These are phyloP conservation scores for Candolleomyces aberdarensis DNA, from an alignment of 768 basidiomycete species.

Conservation along the genomic window DNA sequence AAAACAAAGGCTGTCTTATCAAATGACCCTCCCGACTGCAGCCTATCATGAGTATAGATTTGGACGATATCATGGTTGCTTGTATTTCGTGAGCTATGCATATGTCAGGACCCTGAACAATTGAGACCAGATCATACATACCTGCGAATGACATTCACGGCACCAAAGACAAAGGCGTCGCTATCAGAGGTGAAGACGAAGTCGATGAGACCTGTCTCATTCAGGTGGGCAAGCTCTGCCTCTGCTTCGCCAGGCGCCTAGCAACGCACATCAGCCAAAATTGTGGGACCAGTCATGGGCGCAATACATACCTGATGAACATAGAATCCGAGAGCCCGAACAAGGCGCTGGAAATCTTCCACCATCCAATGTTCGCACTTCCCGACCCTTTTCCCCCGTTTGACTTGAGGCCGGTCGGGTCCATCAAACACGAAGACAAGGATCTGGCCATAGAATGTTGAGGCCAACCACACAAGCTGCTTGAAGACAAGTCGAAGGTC, in stretches of 20 bases:
- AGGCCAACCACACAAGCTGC: not conserved
- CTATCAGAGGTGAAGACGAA: not conserved
- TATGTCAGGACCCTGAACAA: too few relatives aligned
- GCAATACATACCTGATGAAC: not conserved
- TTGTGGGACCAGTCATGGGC: not conserved
- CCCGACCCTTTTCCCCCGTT: not conserved
- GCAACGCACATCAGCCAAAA: not conserved
- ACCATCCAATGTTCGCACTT: not conserved
- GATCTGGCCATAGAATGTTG: too few relatives aligned
- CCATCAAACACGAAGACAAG: not conserved
- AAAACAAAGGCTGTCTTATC: too few relatives aligned
- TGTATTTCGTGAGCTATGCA: too few relatives aligned
- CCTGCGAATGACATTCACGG: not conserved
- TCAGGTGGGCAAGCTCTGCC: constrained; percentile 1
- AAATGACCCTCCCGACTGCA: too few relatives aligned
- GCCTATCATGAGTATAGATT: too few relatives aligned
- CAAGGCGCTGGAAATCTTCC: not conserved
- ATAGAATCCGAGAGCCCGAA: not conserved
- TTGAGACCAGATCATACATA: too few relatives aligned
- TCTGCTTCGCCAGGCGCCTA: constrained; percentile 7
- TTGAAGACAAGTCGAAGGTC: not conserved
- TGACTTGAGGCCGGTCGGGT: not conserved
- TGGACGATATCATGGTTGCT: too few relatives aligned
- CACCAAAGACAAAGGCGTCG: constrained; percentile 2
- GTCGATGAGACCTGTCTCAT: not conserved